Conservation (phyloP, 2,329 filamentous ascomycete genomes). For the Byssothecium circinans region DNA sequence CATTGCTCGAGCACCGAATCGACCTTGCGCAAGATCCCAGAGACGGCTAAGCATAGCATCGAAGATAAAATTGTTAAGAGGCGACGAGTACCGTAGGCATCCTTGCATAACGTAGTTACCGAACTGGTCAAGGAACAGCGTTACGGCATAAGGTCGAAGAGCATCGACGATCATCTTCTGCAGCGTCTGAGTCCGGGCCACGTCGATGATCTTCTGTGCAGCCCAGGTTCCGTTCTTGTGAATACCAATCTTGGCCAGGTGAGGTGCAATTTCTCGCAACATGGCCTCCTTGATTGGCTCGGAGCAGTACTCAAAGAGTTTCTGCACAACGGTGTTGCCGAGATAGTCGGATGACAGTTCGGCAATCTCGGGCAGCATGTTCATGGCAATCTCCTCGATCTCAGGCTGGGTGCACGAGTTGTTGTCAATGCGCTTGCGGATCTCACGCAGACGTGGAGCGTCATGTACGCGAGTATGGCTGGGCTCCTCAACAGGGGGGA, state of each 20-base stretch:
- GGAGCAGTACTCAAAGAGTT: constrained; percentile 94
- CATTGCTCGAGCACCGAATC: constrained; percentile 95
- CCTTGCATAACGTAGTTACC: constrained; percentile 98
- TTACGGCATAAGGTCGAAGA: constrained; percentile 81
- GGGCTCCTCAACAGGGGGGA: constrained; percentile 85
- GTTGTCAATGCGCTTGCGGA: constrained; percentile 96
- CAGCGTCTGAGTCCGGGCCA: constrained; percentile 81
- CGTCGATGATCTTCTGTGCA: constrained; percentile 98
- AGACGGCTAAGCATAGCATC: constrained; percentile 93
- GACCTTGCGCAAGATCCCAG: constrained; percentile 90
- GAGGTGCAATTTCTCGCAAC: constrained; percentile 83
- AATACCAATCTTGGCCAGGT: constrained; percentile 92
- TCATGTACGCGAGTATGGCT: constrained; percentile 88
- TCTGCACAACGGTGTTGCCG: constrained; percentile 99
- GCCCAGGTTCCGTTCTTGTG: constrained; percentile 99
- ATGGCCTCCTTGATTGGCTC: constrained; percentile 89
- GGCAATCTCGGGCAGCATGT: constrained; percentile 95
- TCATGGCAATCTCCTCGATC: constrained; percentile 87
- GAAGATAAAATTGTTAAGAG: constrained; percentile 95
- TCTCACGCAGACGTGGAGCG: constrained; percentile 90
- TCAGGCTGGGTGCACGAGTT: constrained; percentile 81
- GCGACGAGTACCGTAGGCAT: constrained; percentile 85
- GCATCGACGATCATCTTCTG: constrained; percentile 83
- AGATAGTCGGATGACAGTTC: constrained; percentile 95
- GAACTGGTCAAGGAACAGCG: constrained; percentile 94